phyloP scores from a whole-genome alignment of 1,139 yeast genomes.

The Pichia sp. region DNA sequence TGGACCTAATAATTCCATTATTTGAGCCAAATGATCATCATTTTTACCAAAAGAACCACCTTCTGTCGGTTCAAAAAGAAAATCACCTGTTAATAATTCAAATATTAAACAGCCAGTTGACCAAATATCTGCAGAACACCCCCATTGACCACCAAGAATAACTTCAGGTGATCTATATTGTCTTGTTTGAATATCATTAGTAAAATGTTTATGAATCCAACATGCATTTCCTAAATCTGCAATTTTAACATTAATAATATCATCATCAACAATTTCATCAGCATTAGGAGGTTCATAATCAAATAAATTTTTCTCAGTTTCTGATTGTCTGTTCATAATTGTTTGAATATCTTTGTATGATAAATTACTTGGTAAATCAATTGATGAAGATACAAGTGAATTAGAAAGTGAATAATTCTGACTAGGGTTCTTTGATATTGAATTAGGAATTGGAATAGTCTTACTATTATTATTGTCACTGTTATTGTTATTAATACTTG shows the following conservation, averaged over 20 bases:
- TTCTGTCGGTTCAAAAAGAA: conserved; percentile 71
- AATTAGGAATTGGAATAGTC: conserved; percentile 12
- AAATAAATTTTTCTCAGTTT: conserved; percentile 21
- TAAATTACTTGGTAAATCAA: conserved; percentile 14
- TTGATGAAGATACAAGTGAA: conserved; percentile 12
- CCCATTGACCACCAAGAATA: conserved; percentile 65
- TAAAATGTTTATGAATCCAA: conserved; percentile 64
- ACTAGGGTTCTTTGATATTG: conserved; percentile 4
- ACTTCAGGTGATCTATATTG: conserved; percentile 85
- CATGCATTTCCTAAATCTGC: conserved; percentile 90
- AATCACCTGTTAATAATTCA: conserved; percentile 80
- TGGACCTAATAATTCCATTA: conserved; percentile 63
- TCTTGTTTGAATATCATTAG: conserved; percentile 80
- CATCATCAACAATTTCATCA: conserved; percentile 32
- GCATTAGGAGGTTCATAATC: conserved; percentile 28
- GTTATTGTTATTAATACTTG: neutral
- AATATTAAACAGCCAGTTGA: conserved; percentile 75
- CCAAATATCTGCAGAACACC: conserved; percentile 81
- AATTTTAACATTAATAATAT: conserved; percentile 51
- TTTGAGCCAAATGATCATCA: conserved; percentile 84
- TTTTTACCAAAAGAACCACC: conserved; percentile 63
- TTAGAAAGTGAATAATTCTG: conserved; percentile 8
- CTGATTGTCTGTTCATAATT: conserved; percentile 21
- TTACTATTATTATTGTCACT: neutral
- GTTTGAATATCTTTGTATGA: conserved; percentile 25